Conservation (phyloP, 768 basidiomycete species). For the Basidioascus undulatus region DNA sequence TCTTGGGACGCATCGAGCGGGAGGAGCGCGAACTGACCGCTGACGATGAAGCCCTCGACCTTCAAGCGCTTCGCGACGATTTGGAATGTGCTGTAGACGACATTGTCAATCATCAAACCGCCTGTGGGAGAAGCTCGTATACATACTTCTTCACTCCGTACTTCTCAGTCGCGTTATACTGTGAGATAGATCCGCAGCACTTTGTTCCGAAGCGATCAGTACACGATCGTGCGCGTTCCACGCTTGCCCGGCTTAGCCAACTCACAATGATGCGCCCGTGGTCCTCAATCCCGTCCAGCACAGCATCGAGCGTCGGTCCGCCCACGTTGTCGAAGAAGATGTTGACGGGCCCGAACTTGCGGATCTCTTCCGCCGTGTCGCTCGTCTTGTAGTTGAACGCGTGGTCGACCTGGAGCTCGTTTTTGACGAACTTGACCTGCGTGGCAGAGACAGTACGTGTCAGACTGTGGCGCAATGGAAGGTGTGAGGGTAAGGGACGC, state of each 20-base stretch:
- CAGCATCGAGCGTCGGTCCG: slow-evolving; percentile 12
- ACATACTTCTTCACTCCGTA: slow-evolving; percentile 12
- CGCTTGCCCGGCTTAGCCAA: background rate
- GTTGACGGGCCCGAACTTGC: slow-evolving; percentile 9
- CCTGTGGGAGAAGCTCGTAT: no score
- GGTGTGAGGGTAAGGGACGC: background rate
- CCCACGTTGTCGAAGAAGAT: slow-evolving; percentile 16
- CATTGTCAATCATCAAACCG: no score
- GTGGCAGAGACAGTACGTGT: background rate
- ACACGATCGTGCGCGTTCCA: background rate
- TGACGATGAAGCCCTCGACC: slow-evolving; percentile 11
- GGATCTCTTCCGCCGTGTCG: slow-evolving; percentile 8
- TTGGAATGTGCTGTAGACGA: slow-evolving; percentile 10
- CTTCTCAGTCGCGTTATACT: slow-evolving; percentile 8
- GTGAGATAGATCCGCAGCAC: slow-evolving; percentile 7
- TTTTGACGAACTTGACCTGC: background rate
- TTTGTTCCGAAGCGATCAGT: background rate
- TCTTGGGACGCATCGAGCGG: no score
- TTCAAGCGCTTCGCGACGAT: slow-evolving; percentile 11
- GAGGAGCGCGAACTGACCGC: background rate
- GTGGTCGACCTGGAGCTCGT: background rate
- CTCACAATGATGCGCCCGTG: slow-evolving; percentile 11
- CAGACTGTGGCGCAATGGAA: background rate
- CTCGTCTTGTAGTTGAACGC: slow-evolving; percentile 10
- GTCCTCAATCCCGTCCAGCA: slow-evolving; percentile 6